These are phyloP conservation scores for Flaveria robusta DNA, from an alignment of 129 eudicot genomes.

Conservation along the genomic window DNA sequence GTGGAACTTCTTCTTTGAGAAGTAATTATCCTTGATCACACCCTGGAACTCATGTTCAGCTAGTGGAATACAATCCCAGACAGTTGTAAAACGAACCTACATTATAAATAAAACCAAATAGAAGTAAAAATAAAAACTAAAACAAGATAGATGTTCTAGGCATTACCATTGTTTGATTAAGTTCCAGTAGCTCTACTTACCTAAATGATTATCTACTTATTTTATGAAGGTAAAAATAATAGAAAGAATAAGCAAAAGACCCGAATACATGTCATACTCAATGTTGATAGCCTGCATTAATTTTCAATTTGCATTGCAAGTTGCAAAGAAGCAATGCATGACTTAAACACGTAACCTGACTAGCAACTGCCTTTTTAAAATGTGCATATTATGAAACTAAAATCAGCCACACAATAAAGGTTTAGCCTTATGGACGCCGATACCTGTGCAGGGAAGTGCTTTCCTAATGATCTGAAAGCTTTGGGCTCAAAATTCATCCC, in stretches of 20 bases:
- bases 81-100: conserved; percentile 55
- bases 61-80: conserved; percentile 72
- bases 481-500: conserved; percentile 56
- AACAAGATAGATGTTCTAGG: not conserved
- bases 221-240: not conserved
- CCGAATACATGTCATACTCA: not conserved
- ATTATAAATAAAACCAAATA: conserved; percentile 24
- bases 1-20: conserved; percentile 51
- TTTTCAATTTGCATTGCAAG: not conserved
- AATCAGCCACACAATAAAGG: not conserved
- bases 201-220: not conserved
- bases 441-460: conserved; percentile 85
- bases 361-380: not conserved
- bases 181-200: not conserved
- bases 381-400: not conserved
- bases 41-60: conserved; percentile 59
- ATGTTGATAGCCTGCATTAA: conserved; percentile 4
- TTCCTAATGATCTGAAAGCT: conserved; percentile 55
- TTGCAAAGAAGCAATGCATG: not conserved
- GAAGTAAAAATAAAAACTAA: conserved; percentile 20
- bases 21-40: conserved; percentile 72
- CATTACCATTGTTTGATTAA: conserved; percentile 1
- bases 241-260: not conserved
- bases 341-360: conserved; percentile 5
- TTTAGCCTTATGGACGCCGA: conserved; percentile 9